Base-by-base conservation (phyloP, 768 basidiomycete genomes). In the Leccinum broughii region DNA sequence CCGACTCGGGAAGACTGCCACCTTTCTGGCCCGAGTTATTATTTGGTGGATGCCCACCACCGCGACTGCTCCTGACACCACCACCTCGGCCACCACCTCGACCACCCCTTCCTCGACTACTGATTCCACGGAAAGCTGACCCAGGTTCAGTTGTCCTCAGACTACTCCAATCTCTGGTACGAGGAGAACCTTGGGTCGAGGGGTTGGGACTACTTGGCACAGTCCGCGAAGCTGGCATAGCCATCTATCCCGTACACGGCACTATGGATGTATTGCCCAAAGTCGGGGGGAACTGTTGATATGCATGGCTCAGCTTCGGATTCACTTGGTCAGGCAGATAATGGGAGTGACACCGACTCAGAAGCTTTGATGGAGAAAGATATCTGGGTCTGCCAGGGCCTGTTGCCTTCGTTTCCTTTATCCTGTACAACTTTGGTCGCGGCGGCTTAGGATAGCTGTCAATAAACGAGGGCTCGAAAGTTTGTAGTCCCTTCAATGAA, bases 101-200 rank as follows among this genome's bases (percentile, higher is more conserved):
- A 26, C 77, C 69, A 55, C 76, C 72, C 62, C 78, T 72, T 57
- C 69, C 68, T 49, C 72, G 77, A 63, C 74, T 71, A 63, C 74
- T 71, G 32, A 78, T 68, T 50, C 81, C 81, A 65, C 74, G 78
- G 63, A 82, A 83, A 35, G 82, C 77, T 35, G 80, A 76, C 7
- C 79, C 81, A 54, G 78, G 75, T 51, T 84, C 85, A 53, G 75
- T 77, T n/a, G 73, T 66, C 53, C 76, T 70, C 48, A 58, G 28
- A 54, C 8, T 76, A 48, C 67, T 71, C 83, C 84, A 83, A 61
- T 80, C 78, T 56, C 76, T 71, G 35, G 68, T 64, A 50, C 75
- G 74, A 60, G 78, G 71, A 56, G 68, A 64, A 22, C 63, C 56
- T 54, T 66, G 72, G 61, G 68, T 57, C 54, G 76, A 61, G 51